Evolutionary conservation across 176 grass and related monocot genomes (phyloP), one percentile per base, ranked within the genome.

Genomic region (Raddia guianensis): DNA sequence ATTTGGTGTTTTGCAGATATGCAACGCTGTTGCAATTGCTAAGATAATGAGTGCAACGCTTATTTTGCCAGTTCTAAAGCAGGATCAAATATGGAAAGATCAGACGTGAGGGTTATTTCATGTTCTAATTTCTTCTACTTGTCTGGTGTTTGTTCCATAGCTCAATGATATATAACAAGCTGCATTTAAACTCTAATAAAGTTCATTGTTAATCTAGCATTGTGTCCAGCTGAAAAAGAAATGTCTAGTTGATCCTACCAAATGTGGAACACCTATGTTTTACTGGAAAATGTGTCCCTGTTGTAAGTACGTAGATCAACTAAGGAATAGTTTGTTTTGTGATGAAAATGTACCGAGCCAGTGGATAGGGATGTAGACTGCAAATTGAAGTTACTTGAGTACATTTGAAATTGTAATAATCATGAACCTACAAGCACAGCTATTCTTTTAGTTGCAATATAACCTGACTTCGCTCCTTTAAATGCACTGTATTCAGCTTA

Each of bases 1-100:
- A 44, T 66, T 32, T 84, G 12, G 8, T 76, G 2, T 62, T 75
- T 34, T 88, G 66, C 83, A 89, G 87, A 89, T 89, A 85, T 89
- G 87, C 60, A 95, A 95, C 74, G 90, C 87, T n/a, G 93, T 92
- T 78, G 90, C 90, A 43, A 84, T 95, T 77, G 93, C 93, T 59
- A 95, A 86, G 77, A 92, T 90, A 79, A 92, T 95, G 87, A 82
- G 71, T 21, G 93, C 90, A 80, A 92, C 90, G 33, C 90, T 95
- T 86, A 92, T 95, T 80, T 83, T 95, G 48, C 93, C 93, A 59
- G 87, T 90, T 76, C 71, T 95, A 58, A 95, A 95, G 87, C 87
- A 91, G 87, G 90, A 95, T 49, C 93, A 95, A 83, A 95, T 95
- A 79, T 92, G 90, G 93, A 95, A 92, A 83, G 93, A 95, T 50